phyloP scores from a whole-genome alignment of 2,329 filamentous ascomycete genomes.

The Periconia digitata region DNA sequence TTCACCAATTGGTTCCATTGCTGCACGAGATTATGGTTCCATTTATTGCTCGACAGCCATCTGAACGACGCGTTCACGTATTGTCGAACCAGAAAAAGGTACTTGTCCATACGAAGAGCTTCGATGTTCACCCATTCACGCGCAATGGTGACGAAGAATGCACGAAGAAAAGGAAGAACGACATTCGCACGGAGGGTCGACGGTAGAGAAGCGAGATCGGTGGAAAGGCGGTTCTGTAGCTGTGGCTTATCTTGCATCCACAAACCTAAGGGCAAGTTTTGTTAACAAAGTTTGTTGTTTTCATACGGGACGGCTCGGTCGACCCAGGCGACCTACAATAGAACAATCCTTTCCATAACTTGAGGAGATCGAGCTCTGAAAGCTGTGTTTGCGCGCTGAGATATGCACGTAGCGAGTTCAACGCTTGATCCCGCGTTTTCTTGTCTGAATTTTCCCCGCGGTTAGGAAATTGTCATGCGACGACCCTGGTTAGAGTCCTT shows the following conservation, averaged over 20 bases:
- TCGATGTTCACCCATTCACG: constrained; percentile 56
- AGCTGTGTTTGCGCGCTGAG: constrained; percentile 67
- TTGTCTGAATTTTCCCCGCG: constrained; percentile 60
- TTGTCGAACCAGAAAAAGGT: constrained; percentile 78
- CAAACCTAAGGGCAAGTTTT: constrained; percentile 54
- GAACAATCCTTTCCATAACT: constrained; percentile 94
- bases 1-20: constrained; percentile 52
- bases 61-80: constrained; percentile 73
- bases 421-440: constrained; percentile 73
- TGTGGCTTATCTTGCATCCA: constrained; percentile 91
- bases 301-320: background rate
- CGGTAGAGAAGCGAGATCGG: constrained; percentile 72
- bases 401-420: constrained; percentile 76
- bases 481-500: constrained; percentile 10
- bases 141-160: constrained; percentile 56
- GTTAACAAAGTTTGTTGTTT: constrained; percentile 4
- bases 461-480: too few relatives aligned
- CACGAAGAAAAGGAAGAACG: constrained; percentile 48
- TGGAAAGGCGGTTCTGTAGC: constrained; percentile 82
- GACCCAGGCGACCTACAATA: constrained; percentile 61
- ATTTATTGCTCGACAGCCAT: constrained; percentile 47
- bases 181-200: constrained; percentile 56
- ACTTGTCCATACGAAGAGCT: constrained; percentile 76
- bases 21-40: constrained; percentile 42
- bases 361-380: constrained; percentile 70